Evolutionary conservation across 345 rosid species (phyloP), one percentile per base, ranked within the genome.

Genomic region (Citrus maxima): DNA sequence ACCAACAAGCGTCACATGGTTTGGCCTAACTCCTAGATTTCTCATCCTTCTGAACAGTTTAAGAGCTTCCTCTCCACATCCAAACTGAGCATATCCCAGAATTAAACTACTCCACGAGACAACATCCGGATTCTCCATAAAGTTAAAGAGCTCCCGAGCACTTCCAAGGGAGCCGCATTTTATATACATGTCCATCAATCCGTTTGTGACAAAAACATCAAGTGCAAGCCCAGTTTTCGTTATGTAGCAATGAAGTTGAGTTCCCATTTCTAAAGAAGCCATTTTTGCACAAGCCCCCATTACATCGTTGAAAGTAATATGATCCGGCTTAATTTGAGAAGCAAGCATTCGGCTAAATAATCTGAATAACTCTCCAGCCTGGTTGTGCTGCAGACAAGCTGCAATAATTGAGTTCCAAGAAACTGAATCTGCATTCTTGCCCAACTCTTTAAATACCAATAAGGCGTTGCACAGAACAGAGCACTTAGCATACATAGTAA

Each of bases 51-150:
- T 76, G 79, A 91, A 94, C 46, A 87, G 82, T 30, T 74, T 54
- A 70, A 92, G 90, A 75, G 98, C 93, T 85, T 94, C 91, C 62
- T 90, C 84, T 4, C 92, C 93, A 19, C 82, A 81, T 54, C 98
- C 95, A 79, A 87, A 92, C 76, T 89, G 93, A 67, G 93, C 97
- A 81, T 92, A 92, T 40, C 95, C 98, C 72, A 88, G 87, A 42
- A 92, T 86, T 80, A 92, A 84, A 54, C 80, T 84, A 64, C 95
- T 92, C 95, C 97, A 94, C 0, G 95, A 91, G 83, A 94, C 82
- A 77, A 92, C 84, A 86, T 94, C 93, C 59, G 85, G 80, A 37
- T 70, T 78, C 70, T 80, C 85, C 84, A 89, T 91, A 38, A 72
- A 80, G 77, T 86, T 90, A 80, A 90, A 93, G 34, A 90, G 85